Evolutionary conservation across 306 rosid genomes (phyloP).

Genomic region (Malus fusca): DNA sequence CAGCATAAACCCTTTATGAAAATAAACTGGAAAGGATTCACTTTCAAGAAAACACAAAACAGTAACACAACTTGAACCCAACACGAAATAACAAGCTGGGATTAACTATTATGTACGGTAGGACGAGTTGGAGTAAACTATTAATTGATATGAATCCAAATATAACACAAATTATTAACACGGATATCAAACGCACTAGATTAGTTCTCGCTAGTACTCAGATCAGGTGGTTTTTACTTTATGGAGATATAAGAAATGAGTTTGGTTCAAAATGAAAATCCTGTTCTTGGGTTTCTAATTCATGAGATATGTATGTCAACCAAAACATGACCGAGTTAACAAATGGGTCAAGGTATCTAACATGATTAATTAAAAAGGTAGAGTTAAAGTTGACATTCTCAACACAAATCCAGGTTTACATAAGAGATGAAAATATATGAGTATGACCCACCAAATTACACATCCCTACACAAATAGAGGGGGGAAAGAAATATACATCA

Average conservation of each 20-base stretch:
- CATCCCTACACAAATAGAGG: neutral
- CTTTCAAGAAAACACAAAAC: neutral
- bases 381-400: neutral
- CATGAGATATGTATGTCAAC: neutral
- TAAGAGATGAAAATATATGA: neutral
- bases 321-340: neutral
- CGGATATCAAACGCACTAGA: neutral
- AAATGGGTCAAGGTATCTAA: neutral
- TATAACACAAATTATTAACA: neutral
- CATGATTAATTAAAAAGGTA: neutral
- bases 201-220: neutral
- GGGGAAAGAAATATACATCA: neutral
- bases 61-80: neutral
- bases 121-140: neutral
- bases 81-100: neutral
- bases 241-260: neutral
- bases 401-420: neutral
- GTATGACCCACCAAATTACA: neutral
- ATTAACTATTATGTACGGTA: neutral
- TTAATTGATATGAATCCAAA: neutral
- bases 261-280: neutral
- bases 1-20: neutral
- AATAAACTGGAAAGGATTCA: neutral
- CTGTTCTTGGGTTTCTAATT: neutral
- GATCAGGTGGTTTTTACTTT: neutral